These are phyloP conservation scores for Kazachstania taianensis DNA, from an alignment of 805 yeast species.

Conservation along the genomic window DNA sequence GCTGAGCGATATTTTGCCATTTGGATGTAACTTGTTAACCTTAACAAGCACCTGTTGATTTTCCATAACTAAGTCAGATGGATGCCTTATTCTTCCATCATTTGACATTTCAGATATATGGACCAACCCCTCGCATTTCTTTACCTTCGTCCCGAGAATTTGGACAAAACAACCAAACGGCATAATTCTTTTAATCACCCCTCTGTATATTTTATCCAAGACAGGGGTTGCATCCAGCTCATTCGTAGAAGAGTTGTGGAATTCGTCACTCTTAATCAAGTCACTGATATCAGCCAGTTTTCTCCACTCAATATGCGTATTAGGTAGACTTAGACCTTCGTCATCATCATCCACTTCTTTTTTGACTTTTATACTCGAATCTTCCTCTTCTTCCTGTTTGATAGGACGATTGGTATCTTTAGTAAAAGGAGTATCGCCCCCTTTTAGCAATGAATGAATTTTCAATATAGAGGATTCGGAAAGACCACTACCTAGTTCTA, in stretches of 20 bases:
- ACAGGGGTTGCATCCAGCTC: conserved; percentile 27
- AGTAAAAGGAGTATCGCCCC: not conserved
- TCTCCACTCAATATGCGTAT: conserved; percentile 15
- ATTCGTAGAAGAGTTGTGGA: conserved; percentile 1
- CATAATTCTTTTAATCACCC: conserved; percentile 49
- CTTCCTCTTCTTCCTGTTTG: not conserved
- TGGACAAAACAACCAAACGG: conserved; percentile 73
- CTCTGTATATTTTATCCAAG: conserved; percentile 45
- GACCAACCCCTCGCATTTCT: conserved; percentile 48
- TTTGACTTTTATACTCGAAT: conserved; percentile 5
- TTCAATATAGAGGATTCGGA: conserved; percentile 5
- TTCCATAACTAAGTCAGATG: conserved; percentile 45
- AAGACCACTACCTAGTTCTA: conserved; percentile 20
- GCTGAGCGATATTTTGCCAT: conserved; percentile 44
- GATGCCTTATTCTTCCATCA: conserved; percentile 38
- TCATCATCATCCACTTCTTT: conserved; percentile 8
- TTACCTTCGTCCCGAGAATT: conserved; percentile 32
- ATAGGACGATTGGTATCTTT: no score
- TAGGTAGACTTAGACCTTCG: conserved; percentile 9
- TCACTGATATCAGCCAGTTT: conserved; percentile 10
- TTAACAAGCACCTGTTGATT: conserved; percentile 60
- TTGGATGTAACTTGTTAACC: conserved; percentile 38
- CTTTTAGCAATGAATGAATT: conserved; percentile 6
- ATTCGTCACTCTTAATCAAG: conserved; percentile 6
- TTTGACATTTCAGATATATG: conserved; percentile 64